A percentile compares a stretch with the other conserved stretches of the same genome.
These are phyloP conservation scores for Coffea eugenioides DNA, from an alignment of 257 asterid genomes.

Conservation along the genomic window DNA sequence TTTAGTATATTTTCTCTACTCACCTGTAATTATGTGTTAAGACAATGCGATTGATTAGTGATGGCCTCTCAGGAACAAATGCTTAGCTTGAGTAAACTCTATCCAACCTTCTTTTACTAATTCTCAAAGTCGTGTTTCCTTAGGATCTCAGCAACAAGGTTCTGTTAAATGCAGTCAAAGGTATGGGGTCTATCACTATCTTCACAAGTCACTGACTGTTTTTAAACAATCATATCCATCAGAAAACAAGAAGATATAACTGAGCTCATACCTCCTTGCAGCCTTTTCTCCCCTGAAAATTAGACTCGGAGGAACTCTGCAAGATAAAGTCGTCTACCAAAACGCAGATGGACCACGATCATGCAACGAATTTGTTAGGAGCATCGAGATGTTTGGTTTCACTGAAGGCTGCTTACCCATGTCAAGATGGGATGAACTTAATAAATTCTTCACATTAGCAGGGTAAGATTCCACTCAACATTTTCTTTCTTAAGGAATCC, in stretches of 20 bases:
- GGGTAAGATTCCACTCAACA: constrained; percentile 44
- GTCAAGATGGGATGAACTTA: constrained; percentile 82
- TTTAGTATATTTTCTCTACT: too few species aligned
- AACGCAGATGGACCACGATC: constrained; percentile 32
- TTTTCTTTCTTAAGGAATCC: background rate
- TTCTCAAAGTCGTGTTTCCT: background rate
- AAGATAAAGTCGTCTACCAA: constrained; percentile 72
- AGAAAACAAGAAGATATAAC: background rate
- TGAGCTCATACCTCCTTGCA: constrained; percentile 31
- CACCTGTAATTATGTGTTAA: background rate
- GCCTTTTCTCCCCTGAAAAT: constrained; percentile 79
- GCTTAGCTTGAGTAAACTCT: background rate
- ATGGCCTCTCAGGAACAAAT: too few species aligned
- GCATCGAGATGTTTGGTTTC: constrained; percentile 60
- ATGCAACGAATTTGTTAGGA: constrained; percentile 45
- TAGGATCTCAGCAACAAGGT: constrained; percentile 74
- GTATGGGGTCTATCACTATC: constrained; percentile 29
- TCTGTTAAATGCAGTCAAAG: constrained; percentile 65
- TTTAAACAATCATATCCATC: background rate
- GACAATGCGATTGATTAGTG: too few species aligned
- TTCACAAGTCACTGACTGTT: background rate
- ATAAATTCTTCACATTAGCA: constrained; percentile 50
- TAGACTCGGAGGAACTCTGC: constrained; percentile 89
- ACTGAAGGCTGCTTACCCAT: constrained; percentile 72
- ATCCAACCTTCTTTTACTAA: background rate